Percentiles rank a stretch among this genome's conserved stretches.
These are phyloP conservation scores for Wickerhamomyces sp. DNA, from an alignment of 1,139 yeast genomes.

Conservation along the genomic window DNA sequence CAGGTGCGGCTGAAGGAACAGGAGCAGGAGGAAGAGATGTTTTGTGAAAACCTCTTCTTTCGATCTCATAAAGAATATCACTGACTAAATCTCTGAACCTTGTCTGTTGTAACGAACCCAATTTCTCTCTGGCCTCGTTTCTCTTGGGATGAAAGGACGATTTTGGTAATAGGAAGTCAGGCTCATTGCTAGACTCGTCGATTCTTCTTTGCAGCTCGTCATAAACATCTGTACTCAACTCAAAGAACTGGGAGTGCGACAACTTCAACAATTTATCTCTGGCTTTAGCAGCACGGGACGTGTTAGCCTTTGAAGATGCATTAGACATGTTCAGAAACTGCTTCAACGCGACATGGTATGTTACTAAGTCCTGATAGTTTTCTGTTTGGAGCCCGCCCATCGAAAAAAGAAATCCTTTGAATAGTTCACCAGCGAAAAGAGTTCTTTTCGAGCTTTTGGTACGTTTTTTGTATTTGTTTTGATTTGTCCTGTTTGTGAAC, in stretches of 20 bases:
- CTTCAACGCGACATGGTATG: slow-evolving; percentile 19
- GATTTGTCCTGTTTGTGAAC: not conserved
- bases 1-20: not conserved
- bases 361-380: slow-evolving; percentile 13
- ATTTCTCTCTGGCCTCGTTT: slow-evolving; percentile 91
- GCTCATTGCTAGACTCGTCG: slow-evolving; percentile 45
- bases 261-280: slow-evolving; percentile 79
- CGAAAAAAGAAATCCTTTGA: not conserved
- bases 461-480: not conserved
- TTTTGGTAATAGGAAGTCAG: slow-evolving; percentile 64
- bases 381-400: slow-evolving; percentile 5
- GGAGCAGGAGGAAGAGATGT: slow-evolving; percentile 2
- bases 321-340: slow-evolving; percentile 22
- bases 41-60: slow-evolving; percentile 60
- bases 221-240: slow-evolving; percentile 86
- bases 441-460: too few species aligned
- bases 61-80: slow-evolving; percentile 85
- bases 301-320: slow-evolving; percentile 22
- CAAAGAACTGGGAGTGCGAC: slow-evolving; percentile 80
- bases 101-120: slow-evolving; percentile 76
- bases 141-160: slow-evolving; percentile 86
- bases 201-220: slow-evolving; percentile 82
- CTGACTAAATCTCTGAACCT: slow-evolving; percentile 87
- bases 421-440: too few species aligned
- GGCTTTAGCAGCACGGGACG: slow-evolving; percentile 70